Conservation (phyloP, 2,329 filamentous ascomycete species). For the Ceratocystis huliohia region DNA sequence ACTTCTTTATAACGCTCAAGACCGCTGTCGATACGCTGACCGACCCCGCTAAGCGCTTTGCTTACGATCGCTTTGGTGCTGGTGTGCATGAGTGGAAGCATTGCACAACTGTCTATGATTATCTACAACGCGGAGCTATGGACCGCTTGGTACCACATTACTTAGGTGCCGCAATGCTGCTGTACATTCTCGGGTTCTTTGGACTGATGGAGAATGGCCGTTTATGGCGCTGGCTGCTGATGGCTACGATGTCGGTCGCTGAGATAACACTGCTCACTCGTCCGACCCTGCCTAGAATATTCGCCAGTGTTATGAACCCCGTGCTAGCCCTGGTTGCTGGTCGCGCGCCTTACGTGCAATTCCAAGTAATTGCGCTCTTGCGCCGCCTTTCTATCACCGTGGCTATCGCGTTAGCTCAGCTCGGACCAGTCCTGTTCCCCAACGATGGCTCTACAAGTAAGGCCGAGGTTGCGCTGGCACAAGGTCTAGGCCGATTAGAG, state of each 20-base stretch:
- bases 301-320: constrained; percentile 35
- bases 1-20: constrained; percentile 69
- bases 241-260: constrained; percentile 41
- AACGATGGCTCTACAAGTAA: constrained; percentile 24
- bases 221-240: constrained; percentile 52
- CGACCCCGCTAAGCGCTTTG: constrained; percentile 66
- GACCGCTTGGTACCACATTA: constrained; percentile 50
- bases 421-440: constrained; percentile 51
- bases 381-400: constrained; percentile 65
- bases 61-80: constrained; percentile 80
- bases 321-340: constrained; percentile 30
- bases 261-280: constrained; percentile 46
- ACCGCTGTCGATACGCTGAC: constrained; percentile 68
- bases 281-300: constrained; percentile 37
- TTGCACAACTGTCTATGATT: constrained; percentile 60
- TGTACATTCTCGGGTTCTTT: constrained; percentile 49
- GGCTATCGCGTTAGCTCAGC: constrained; percentile 72
- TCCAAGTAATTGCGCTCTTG: constrained; percentile 65
- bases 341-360: constrained; percentile 62
- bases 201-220: constrained; percentile 56
- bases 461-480: constrained; percentile 40
- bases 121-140: constrained; percentile 51
- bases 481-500: constrained; percentile 57
- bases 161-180: constrained; percentile 39
- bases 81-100: constrained; percentile 53